phyloP scores from a whole-genome alignment of 148 eudicot genomes.

The Chenopodium berlandieri region DNA sequence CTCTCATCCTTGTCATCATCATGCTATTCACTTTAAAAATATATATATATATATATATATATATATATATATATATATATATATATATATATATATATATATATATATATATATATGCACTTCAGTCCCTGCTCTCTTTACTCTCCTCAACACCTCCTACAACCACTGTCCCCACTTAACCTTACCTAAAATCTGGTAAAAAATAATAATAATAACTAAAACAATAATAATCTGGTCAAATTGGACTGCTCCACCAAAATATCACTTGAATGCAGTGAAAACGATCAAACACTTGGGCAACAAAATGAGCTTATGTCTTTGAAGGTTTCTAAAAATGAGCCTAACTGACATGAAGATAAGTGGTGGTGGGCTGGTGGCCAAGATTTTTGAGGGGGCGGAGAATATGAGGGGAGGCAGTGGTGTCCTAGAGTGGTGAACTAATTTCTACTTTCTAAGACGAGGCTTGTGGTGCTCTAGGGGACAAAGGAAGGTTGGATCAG shows the following conservation, averaged over 20 bases:
- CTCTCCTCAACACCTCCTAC: too few relatives aligned
- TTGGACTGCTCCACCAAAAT: too few relatives aligned
- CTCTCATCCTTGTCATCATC: neutral
- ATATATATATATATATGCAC: too few relatives aligned
- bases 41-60: too few relatives aligned
- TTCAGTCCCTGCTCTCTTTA: too few relatives aligned
- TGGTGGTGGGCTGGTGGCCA: neutral
- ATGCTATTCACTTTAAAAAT: neutral
- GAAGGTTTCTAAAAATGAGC: neutral
- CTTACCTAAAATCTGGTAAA: neutral
- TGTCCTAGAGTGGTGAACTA: neutral
- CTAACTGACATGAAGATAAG: neutral
- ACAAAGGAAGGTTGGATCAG: neutral
- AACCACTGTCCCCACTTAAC: neutral
- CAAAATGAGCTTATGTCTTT: neutral
- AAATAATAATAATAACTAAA: too few relatives aligned
- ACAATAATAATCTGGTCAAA: too few relatives aligned
- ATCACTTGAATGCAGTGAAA: neutral
- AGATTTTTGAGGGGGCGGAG: neutral
- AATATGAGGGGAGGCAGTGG: neutral
- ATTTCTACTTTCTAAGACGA: too few relatives aligned
- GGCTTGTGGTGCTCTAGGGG: neutral
- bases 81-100: too few relatives aligned
- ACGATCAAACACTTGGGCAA: neutral
- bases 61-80: too few relatives aligned